Evolutionary conservation across 2,329 filamentous ascomycete species (phyloP), one percentile per base, ranked within the genome.

Genomic region (Emericellopsis atlantica): DNA sequence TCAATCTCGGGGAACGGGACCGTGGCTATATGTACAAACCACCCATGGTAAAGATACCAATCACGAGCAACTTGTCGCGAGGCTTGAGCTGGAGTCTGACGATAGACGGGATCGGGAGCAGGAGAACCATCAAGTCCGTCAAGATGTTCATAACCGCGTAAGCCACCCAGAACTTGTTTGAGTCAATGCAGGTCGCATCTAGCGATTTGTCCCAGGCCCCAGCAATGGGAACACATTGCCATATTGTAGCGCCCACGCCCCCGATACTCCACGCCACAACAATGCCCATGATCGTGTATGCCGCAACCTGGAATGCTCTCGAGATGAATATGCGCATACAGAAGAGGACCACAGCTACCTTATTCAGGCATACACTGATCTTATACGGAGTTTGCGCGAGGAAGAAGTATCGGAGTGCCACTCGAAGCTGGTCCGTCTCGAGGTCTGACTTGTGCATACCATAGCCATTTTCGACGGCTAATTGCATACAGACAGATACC

Each of bases 321-420:
- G 61, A 56, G 6, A 62, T 55, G 40, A 73, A 73, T 15, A 72
- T 66, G 9, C 68, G 64, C 14, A 68, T 60, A 45, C 71, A 74
- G 16, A 74, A 58, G 3, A 69, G 51, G 7, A 72, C 52, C 31
- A 70, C 66, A 2, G 69, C 68, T 2, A 64, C 52, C 48, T 74
- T 74, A n/a, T 66, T 70, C 36, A 69, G 52, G 46, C 66, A 68
- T 42, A 72, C 63, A 7, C 62, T 64, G 38, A 66, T 52, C 47
- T 71, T 71, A 53, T 72, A 73, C 40, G 66, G 64, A 22, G 65
- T 61, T 48, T 72, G 67, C 1, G 64, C 60, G 22, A 66, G 51
- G 44, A 63, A 71, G 51, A 70, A 71, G 26, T 60, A 49, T 60
- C 68, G 40, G 21, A 49, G 42, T 2, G 49, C 46, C 23, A 31